These are phyloP conservation scores for Lanzia echinophila DNA, from an alignment of 2,329 filamentous ascomycete genomes.

Conservation along the genomic window DNA sequence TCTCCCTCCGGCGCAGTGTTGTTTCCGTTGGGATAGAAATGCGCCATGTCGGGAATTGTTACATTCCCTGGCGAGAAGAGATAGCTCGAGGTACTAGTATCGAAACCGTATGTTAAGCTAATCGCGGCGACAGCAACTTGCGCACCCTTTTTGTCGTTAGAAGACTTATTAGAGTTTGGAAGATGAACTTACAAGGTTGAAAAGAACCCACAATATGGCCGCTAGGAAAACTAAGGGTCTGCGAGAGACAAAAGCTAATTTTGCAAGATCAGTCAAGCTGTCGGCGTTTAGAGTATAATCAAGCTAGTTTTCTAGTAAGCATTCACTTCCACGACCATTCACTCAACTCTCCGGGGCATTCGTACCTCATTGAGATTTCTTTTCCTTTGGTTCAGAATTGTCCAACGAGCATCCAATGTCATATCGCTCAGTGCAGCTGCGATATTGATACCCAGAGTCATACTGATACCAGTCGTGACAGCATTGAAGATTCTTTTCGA, in stretches of 20 bases:
- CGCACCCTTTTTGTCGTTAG: constrained; percentile 27
- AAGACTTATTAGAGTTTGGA: background rate
- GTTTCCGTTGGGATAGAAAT: constrained; percentile 31
- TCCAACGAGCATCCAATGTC: constrained; percentile 41
- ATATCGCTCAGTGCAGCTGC: constrained; percentile 38
- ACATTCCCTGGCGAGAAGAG: constrained; percentile 32
- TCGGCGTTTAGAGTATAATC: constrained; percentile 30
- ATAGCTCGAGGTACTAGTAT: constrained; percentile 31
- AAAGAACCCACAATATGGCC: constrained; percentile 28
- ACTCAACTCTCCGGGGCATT: background rate
- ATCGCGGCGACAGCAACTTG: constrained; percentile 39
- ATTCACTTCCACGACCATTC: background rate
- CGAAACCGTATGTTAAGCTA: constrained; percentile 38
- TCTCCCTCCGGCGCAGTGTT: constrained; percentile 16
- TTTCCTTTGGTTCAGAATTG: constrained; percentile 35
- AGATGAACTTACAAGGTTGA: constrained; percentile 28
- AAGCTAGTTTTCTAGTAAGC: constrained; percentile 18
- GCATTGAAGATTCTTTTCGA: constrained; percentile 39
- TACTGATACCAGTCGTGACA: constrained; percentile 39
- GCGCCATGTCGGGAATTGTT: constrained; percentile 32
- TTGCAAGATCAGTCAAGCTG: constrained; percentile 27
- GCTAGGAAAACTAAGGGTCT: constrained; percentile 26
- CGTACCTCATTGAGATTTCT: constrained; percentile 36
- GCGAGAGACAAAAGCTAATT: constrained; percentile 27
- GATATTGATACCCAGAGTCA: constrained; percentile 37